phyloP scores from a whole-genome alignment of 2,329 filamentous ascomycete genomes.

The Alternaria gaisen region DNA sequence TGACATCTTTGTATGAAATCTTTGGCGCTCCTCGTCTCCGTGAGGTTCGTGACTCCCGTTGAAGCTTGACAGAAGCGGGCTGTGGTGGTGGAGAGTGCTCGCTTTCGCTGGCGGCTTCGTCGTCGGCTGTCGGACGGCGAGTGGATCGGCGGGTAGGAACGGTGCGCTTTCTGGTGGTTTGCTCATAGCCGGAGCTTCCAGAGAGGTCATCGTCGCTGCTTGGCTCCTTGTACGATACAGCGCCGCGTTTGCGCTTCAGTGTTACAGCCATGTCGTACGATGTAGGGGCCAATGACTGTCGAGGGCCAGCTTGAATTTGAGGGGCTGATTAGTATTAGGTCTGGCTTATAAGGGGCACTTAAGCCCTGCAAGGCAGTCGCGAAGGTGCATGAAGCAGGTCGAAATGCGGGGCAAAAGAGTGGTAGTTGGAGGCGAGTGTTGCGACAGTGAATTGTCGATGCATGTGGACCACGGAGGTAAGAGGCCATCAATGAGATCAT shows the following conservation, averaged over 20 bases:
- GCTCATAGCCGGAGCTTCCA: slow-evolving; percentile 28
- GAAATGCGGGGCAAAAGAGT: background rate
- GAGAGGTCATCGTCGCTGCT: slow-evolving; percentile 46
- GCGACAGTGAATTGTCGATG: slow-evolving; percentile 14
- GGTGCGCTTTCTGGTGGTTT: slow-evolving; percentile 21
- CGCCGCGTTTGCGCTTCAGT: slow-evolving; percentile 48
- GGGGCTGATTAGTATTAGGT: background rate
- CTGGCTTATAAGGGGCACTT: slow-evolving; percentile 5
- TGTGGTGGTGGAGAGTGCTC: slow-evolving; percentile 13
- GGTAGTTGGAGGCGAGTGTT: background rate
- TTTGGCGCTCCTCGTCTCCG: slow-evolving; percentile 26
- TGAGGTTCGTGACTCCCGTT: slow-evolving; percentile 7
- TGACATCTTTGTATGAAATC: slow-evolving; percentile 47
- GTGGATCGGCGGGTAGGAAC: slow-evolving; percentile 36
- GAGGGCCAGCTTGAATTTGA: background rate
- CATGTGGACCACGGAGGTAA: slow-evolving; percentile 16
- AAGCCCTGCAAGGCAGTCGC: slow-evolving; percentile 8
- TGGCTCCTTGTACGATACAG: slow-evolving; percentile 50
- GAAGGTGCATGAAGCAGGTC: slow-evolving; percentile 9
- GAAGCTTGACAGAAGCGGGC: slow-evolving; percentile 8
- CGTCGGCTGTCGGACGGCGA: slow-evolving; percentile 32
- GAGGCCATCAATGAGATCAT: slow-evolving; percentile 16
- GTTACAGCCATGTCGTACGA: slow-evolving; percentile 36
- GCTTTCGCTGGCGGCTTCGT: slow-evolving; percentile 23
- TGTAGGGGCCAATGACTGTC: slow-evolving; percentile 1